Conservation (phyloP, 129 eudicot species). For the Centrapalus pauciflorus region DNA sequence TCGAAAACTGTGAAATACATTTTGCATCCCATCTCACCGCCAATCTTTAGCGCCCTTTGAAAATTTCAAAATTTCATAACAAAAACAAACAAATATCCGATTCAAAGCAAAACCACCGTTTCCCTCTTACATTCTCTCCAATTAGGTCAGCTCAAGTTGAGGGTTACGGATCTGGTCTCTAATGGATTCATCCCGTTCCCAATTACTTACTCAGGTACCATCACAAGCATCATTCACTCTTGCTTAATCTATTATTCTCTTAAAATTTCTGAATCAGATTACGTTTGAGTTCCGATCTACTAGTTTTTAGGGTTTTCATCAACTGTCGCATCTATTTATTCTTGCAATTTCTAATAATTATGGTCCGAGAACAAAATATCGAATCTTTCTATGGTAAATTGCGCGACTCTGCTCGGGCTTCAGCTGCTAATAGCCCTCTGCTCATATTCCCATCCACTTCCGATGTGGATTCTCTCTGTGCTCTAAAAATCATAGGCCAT, state of each 20-base stretch:
- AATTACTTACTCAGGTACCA: conserved; percentile 6
- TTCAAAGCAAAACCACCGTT: conserved; percentile 15
- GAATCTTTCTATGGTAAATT: conserved; percentile 62
- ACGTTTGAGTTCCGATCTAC: neutral
- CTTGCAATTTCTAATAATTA: conserved; percentile 13
- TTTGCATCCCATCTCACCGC: conserved; percentile 19
- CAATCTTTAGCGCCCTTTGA: conserved; percentile 23
- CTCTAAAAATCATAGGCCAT: conserved; percentile 71
- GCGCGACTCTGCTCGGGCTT: conserved; percentile 61
- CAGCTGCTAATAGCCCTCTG: conserved; percentile 54
- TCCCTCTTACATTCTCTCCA: conserved; percentile 13
- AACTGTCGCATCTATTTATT: neutral
- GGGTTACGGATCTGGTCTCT: neutral
- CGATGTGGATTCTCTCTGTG: conserved; percentile 88
- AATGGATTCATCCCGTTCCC: conserved; percentile 21
- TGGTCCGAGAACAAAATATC: conserved; percentile 89
- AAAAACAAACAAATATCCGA: conserved; percentile 15
- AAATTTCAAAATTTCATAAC: conserved; percentile 17
- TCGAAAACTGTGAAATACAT: no score
- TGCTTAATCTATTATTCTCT: neutral
- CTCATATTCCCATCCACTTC: conserved; percentile 88
- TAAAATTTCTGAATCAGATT: neutral
- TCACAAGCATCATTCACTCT: neutral
- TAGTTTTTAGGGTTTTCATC: neutral
- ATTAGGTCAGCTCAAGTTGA: neutral